Percentiles rank a stretch among this genome's conserved stretches.
These are phyloP conservation scores for Alnus glutinosa DNA, from an alignment of 306 rosid species.

Conservation along the genomic window DNA sequence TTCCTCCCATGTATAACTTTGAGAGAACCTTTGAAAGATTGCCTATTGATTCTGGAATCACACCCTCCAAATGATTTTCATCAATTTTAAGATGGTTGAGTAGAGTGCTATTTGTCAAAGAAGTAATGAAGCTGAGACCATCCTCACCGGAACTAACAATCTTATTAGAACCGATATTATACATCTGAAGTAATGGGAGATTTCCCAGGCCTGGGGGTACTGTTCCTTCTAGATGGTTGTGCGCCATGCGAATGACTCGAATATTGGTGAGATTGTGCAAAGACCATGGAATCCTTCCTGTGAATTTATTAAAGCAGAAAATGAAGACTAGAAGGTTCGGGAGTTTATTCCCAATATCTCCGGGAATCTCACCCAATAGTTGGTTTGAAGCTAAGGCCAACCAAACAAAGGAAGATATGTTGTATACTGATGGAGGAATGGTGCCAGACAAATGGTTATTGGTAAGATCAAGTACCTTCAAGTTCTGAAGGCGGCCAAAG, in stretches of 20 bases:
- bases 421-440: conserved; percentile 50
- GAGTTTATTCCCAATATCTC: conserved; percentile 49
- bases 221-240: conserved; percentile 56
- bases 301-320: conserved; percentile 59
- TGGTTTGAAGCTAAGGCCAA: conserved; percentile 62
- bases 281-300: conserved; percentile 69
- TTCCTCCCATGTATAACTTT: conserved; percentile 62
- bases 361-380: conserved; percentile 69
- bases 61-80: conserved; percentile 59
- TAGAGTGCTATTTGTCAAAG: conserved; percentile 57
- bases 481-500: conserved; percentile 44
- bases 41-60: conserved; percentile 66
- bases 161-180: conserved; percentile 59
- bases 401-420: conserved; percentile 53
- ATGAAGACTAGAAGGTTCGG: conserved; percentile 60
- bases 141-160: conserved; percentile 43
- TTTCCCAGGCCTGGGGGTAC: conserved; percentile 81
- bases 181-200: conserved; percentile 55
- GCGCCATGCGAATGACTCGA: conserved; percentile 45
- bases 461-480: conserved; percentile 56
- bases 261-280: conserved; percentile 68
- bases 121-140: conserved; percentile 58
- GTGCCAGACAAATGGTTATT: conserved; percentile 59
- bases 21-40: conserved; percentile 61
- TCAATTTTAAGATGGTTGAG: conserved; percentile 52